Conservation (phyloP, 176 grass and related monocot species). For the Hsuehochloa calcarea region DNA sequence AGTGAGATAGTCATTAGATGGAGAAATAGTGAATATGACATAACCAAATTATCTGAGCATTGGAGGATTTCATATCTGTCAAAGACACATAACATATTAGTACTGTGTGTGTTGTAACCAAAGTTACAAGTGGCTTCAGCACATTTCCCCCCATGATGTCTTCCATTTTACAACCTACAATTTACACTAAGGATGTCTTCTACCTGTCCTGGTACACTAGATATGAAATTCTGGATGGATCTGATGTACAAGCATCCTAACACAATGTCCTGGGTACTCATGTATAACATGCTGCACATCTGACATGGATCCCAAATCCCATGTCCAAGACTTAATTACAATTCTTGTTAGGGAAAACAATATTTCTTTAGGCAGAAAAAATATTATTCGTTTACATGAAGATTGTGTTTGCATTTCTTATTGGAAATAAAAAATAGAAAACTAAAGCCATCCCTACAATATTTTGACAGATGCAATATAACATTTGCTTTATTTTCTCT, state of each 20-base stretch:
- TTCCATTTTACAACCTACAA: slow-evolving; percentile 11
- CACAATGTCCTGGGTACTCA: background rate
- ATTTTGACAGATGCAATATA: background rate
- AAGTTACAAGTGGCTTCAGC: slow-evolving; percentile 2
- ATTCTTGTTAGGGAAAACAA: background rate
- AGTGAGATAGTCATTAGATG: background rate
- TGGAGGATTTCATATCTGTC: background rate
- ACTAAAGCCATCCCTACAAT: background rate
- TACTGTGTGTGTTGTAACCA: background rate
- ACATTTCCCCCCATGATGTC: background rate
- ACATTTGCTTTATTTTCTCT: background rate
- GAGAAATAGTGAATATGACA: background rate
- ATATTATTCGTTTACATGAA: background rate
- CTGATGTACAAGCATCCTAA: slow-evolving; percentile 21
- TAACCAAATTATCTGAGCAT: background rate
- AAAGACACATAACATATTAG: slow-evolving; percentile 1
- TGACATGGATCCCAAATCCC: background rate
- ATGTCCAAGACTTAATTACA: slow-evolving; percentile 1
- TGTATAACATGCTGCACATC: background rate
- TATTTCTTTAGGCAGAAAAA: background rate
- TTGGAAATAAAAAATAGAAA: background rate
- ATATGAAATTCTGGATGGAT: slow-evolving; percentile 16
- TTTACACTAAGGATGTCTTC: background rate
- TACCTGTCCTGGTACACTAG: slow-evolving; percentile 1
- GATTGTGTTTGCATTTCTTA: background rate